phyloP scores from a whole-genome alignment of 805 yeast species.

The Yamadazyma scolyti region DNA sequence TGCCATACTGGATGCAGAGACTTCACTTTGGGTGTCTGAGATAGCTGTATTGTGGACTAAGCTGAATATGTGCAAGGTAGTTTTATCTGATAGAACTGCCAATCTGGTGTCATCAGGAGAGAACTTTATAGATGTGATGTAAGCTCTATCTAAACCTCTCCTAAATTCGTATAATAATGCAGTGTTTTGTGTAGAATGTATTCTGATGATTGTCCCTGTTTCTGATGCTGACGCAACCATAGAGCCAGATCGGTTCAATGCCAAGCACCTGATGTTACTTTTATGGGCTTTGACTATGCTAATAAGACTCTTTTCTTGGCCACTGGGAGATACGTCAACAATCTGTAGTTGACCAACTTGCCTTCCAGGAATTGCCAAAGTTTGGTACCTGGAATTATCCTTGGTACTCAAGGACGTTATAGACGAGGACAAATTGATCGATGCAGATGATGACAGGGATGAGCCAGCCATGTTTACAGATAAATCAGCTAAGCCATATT shows the following conservation, averaged over 20 bases:
- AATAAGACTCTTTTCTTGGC: slow-evolving; percentile 59
- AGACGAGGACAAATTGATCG: slow-evolving; percentile 8
- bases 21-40: slow-evolving; percentile 7
- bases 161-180: slow-evolving; percentile 78
- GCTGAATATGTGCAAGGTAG: slow-evolving; percentile 82
- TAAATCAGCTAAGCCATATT: slow-evolving; percentile 60
- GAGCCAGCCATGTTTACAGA: slow-evolving; percentile 19
- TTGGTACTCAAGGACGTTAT: slow-evolving; percentile 2
- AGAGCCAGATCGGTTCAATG: slow-evolving; percentile 60
- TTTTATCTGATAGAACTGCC: slow-evolving; percentile 86
- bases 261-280: slow-evolving; percentile 57
- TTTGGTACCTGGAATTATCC: slow-evolving; percentile 33
- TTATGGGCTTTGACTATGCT: slow-evolving; percentile 78
- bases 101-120: slow-evolving; percentile 71
- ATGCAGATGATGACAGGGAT: slow-evolving; percentile 5
- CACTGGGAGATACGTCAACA: slow-evolving; percentile 66
- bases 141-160: slow-evolving; percentile 85
- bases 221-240: slow-evolving; percentile 79
- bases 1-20: slow-evolving; percentile 4
- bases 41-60: slow-evolving; percentile 17
- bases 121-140: slow-evolving; percentile 77
- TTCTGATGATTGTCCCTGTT: slow-evolving; percentile 75
- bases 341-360: slow-evolving; percentile 75
- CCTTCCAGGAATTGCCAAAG: slow-evolving; percentile 76
- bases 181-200: slow-evolving; percentile 67